These are phyloP conservation scores for Aquanectria penicillioides DNA, from an alignment of 2,329 filamentous ascomycete genomes.

Conservation along the genomic window DNA sequence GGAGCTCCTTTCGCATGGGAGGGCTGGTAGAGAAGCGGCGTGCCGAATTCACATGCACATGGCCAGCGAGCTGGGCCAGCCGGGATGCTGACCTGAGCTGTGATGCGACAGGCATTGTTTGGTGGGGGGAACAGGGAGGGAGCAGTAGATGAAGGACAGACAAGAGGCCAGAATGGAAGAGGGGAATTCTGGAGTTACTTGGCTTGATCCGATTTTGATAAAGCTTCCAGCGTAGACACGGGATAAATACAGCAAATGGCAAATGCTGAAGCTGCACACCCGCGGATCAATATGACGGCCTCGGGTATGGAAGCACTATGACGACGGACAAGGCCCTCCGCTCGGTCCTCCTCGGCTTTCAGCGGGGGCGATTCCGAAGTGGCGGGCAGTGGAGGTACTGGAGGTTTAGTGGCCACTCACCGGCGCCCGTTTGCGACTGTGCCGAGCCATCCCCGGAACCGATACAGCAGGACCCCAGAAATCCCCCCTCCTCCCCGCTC, in stretches of 20 bases:
- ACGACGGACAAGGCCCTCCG: slow-evolving; percentile 23
- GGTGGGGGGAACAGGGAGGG: neutral
- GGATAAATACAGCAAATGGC: neutral
- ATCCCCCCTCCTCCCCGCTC: too few relatives aligned
- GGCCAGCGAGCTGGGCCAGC: slow-evolving; percentile 49
- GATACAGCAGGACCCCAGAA: slow-evolving; percentile 1
- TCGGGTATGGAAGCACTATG: slow-evolving; percentile 32
- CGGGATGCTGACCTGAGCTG: slow-evolving; percentile 49
- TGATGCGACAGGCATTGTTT: slow-evolving; percentile 35
- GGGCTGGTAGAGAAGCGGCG: slow-evolving; percentile 59
- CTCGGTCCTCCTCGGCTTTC: slow-evolving; percentile 53
- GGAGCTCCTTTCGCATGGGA: slow-evolving; percentile 71
- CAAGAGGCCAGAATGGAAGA: slow-evolving; percentile 7
- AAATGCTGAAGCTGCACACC: neutral
- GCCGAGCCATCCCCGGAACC: slow-evolving; percentile 33
- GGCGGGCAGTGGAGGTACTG: slow-evolving; percentile 26
- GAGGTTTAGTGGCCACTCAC: neutral
- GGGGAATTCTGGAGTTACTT: too few relatives aligned
- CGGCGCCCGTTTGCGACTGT: too few relatives aligned
- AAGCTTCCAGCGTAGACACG: too few relatives aligned
- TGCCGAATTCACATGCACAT: slow-evolving; percentile 52
- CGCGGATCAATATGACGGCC: slow-evolving; percentile 19
- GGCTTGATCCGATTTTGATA: neutral
- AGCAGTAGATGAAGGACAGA: slow-evolving; percentile 16
- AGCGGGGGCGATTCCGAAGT: slow-evolving; percentile 42